Conservation (phyloP, 352 stramenopile genomes). For the Globisporangium paroecandrum region DNA sequence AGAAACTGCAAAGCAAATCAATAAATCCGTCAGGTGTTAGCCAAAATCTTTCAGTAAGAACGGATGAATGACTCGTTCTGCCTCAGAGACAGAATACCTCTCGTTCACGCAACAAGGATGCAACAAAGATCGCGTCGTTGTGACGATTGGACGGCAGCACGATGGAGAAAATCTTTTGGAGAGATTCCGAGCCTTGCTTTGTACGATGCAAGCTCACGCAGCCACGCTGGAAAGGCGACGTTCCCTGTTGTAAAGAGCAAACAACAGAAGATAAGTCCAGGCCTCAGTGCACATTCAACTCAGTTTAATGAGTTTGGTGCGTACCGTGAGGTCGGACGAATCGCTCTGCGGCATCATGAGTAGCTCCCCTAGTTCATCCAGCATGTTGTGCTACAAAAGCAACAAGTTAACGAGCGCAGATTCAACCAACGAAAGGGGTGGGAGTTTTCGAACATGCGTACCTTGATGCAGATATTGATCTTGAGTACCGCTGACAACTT, state of each 20-base stretch:
- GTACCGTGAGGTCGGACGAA: constrained; percentile 44
- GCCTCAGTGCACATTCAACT: not conserved
- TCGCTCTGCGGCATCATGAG: constrained; percentile 24
- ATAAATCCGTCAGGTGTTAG: not conserved
- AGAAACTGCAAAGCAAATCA: constrained; percentile 8
- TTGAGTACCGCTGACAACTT: constrained; percentile 37
- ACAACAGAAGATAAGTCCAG: not conserved
- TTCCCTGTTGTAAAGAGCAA: constrained; percentile 30
- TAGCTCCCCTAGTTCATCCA: constrained; percentile 36
- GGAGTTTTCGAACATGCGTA: not conserved
- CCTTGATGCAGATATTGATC: constrained; percentile 73
- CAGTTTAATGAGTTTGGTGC: constrained; percentile 1
- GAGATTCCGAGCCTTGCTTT: constrained; percentile 15
- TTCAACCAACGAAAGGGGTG: not conserved
- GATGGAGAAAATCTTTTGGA: constrained; percentile 23
- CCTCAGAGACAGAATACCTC: constrained; percentile 2
- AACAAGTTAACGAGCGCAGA: not conserved
- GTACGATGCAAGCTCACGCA: constrained; percentile 44
- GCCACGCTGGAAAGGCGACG: constrained; percentile 54
- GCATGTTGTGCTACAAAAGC: constrained; percentile 31
- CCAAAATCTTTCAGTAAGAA: not conserved
- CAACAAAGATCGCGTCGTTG: constrained; percentile 55
- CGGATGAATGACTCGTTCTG: not conserved
- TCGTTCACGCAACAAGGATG: constrained; percentile 38
- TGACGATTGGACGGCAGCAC: constrained; percentile 22